Evolutionary conservation across 75 land plant genomes (phyloP), one percentile per base, ranked within the genome.

Genomic region (Cupressus sempervirens): DNA sequence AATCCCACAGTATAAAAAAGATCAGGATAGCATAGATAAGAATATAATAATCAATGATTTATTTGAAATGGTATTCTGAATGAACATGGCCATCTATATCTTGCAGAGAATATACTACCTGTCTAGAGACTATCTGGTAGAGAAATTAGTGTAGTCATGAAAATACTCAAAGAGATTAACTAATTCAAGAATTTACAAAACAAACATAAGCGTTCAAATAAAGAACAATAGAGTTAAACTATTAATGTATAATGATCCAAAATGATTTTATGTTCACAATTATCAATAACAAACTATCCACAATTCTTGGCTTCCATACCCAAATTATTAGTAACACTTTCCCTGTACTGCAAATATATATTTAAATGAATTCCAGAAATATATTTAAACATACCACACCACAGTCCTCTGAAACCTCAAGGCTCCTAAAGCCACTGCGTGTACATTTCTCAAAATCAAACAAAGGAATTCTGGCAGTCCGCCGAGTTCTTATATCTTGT

Each of bases 371-470:
- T 80, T 43, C 20, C 83, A 34, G 11, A 11, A 38, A 36, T 9
- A 84, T 18, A 62, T 52, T 13, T 34, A 67, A 53, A 84, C 92
- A 76, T 85, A 97, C 99, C 92, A 96, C 99, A 76, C 99, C 99
- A 95, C 97, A 98, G 62, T 98, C 99, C 83, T 98, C 99, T 84
- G 96, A 94, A 77, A 98, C 96, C 88, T 90, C 88, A 82, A 98
- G 91, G 81, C 94, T 93, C 87, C 90, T 93, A 80, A 91, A 91
- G 32, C 94, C 97, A 90, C 90, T 95, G 11, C 99, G 92, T 35
- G 87, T 81, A 87, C 93, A 93, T 85, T 87, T 96, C 86, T 95
- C 98, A 90, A 98, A 93, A 87, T 98, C 97, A 90, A 98, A 98
- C 54, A 93, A 70, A 36, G 99, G 99, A 50, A 96, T 91, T 85